A percentile compares a stretch with the other conserved stretches of the same genome.
Conservation (phyloP, 2,329 filamentous ascomycete species). For the Alternaria gaisen region DNA sequence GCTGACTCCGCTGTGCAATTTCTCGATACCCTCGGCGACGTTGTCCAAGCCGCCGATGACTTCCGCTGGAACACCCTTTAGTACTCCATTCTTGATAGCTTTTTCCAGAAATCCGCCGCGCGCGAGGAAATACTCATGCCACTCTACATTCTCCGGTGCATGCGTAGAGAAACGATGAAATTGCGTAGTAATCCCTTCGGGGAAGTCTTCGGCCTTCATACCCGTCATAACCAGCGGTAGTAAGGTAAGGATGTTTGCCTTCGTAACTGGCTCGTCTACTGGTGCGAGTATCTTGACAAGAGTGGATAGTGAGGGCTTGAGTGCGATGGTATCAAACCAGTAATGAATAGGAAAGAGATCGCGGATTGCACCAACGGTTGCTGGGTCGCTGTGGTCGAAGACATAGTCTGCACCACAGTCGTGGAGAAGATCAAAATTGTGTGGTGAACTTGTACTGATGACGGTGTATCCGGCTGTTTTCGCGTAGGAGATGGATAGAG, state of each 20-base stretch:
- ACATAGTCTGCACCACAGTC: constrained; percentile 28
- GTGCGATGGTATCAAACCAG: constrained; percentile 55
- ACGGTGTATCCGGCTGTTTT: constrained; percentile 36
- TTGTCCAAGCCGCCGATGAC: constrained; percentile 37
- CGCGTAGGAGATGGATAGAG: constrained; percentile 40
- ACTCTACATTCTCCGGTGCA: constrained; percentile 30
- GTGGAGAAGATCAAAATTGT: constrained; percentile 29
- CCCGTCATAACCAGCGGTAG: constrained; percentile 25
- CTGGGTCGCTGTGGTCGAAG: constrained; percentile 52
- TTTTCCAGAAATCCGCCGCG: constrained; percentile 33
- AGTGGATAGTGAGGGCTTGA: constrained; percentile 28
- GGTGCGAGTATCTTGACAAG: constrained; percentile 35
- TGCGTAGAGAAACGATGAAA: constrained; percentile 33
- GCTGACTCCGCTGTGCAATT: constrained; percentile 40
- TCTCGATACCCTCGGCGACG: constrained; percentile 32
- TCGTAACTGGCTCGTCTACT: constrained; percentile 28
- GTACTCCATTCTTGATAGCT: constrained; percentile 25
- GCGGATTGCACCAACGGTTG: constrained; percentile 50
- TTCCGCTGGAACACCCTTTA: constrained; percentile 35
- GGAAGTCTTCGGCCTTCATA: constrained; percentile 21
- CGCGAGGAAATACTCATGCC: constrained; percentile 28
- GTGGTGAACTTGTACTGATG: constrained; percentile 31
- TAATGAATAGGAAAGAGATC: constrained; percentile 46
- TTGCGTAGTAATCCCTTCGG: constrained; percentile 27
- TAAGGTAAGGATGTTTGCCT: constrained; percentile 32